Evolutionary conservation across 768 basidiomycete species (phyloP).

Genomic region (Suillus spraguei): DNA sequence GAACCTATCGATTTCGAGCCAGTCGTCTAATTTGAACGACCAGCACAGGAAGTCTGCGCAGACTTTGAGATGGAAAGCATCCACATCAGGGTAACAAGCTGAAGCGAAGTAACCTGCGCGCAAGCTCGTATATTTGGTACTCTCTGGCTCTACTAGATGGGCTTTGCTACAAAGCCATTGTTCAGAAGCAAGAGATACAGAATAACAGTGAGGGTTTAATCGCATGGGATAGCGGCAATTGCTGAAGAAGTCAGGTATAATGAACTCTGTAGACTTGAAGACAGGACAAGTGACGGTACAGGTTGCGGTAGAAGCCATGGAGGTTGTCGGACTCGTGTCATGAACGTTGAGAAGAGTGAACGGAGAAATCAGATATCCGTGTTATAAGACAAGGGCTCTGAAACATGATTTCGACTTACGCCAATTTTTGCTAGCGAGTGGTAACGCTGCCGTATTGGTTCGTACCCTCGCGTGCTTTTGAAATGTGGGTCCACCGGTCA

Average conservation of each 20-base stretch:
- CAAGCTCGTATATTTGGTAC: slow-evolving; percentile 43
- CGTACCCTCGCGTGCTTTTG: neutral
- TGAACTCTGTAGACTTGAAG: neutral
- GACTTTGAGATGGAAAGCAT: slow-evolving; percentile 60
- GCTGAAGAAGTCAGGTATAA: neutral
- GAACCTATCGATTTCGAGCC: slow-evolving; percentile 13
- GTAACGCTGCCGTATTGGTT: neutral
- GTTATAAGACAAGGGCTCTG: neutral
- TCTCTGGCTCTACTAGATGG: slow-evolving; percentile 28
- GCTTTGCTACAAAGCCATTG: neutral
- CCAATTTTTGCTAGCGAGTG: neutral
- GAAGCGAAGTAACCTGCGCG: slow-evolving; percentile 58
- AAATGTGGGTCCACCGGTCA: neutral
- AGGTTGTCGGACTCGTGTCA: neutral
- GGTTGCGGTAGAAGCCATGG: neutral
- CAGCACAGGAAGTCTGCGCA: slow-evolving; percentile 67
- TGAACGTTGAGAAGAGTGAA: neutral
- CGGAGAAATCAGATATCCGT: neutral
- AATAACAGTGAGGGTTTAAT: neutral
- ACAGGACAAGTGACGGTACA: neutral
- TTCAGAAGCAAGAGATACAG: neutral
- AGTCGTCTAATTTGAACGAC: slow-evolving; percentile 40
- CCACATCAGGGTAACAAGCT: slow-evolving; percentile 59
- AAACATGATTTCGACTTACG: neutral
- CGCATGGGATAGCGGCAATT: neutral